Evolutionary conservation across 345 rosid species (phyloP).

Genomic region (Arabidopsis thaliana): TAIR10.1 NC_003076.8:7881501-7882000

Average conservation of each 20-base stretch:
- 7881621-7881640: conserved; percentile 81
- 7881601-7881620: conserved; percentile 72
- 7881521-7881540: conserved; percentile 78
- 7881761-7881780: conserved; percentile 64
- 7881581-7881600: conserved; percentile 80
- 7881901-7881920: conserved; percentile 66
- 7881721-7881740: conserved; percentile 70
- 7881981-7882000: conserved; percentile 66
- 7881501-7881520: conserved; percentile 86
- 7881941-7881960: conserved; percentile 73
- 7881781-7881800: conserved; percentile 66
- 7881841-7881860: conserved; percentile 62
- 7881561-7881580: conserved; percentile 64
- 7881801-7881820: conserved; percentile 74
- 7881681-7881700: conserved; percentile 71
- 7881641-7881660: conserved; percentile 58
- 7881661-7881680: conserved; percentile 84
- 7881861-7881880: conserved; percentile 64
- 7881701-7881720: conserved; percentile 57
- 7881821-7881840: conserved; percentile 70
- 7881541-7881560: conserved; percentile 66
- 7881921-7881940: conserved; percentile 73
- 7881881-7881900: conserved; percentile 72
- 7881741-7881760: conserved; percentile 66
- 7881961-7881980: conserved; percentile 68